A percentile compares a stretch with the other conserved stretches of the same genome.
phyloP scores from a whole-genome alignment of 78 protist species.

The Dictyostelium discoideum region dicty_2.7 NC_007089.4:4479001-4479500 shows the following conservation, averaged over 20 bases:
- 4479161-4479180: no score
- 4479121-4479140: background rate
- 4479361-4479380: constrained; percentile 11
- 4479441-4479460: constrained; percentile 26
- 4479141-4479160: no score
- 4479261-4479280: constrained; percentile 18
- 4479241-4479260: constrained; percentile 44
- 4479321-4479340: constrained; percentile 22
- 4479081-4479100: background rate
- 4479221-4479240: background rate
- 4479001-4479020: background rate
- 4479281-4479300: constrained; percentile 18
- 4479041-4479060: background rate
- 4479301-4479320: constrained; percentile 38
- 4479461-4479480: constrained; percentile 24
- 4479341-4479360: constrained; percentile 19
- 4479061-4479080: background rate
- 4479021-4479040: constrained; percentile 15
- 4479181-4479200: background rate
- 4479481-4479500: constrained; percentile 20
- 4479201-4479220: background rate
- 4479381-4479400: constrained; percentile 14
- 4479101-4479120: background rate
- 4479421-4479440: constrained; percentile 37
- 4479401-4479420: constrained; percentile 29